Evolutionary conservation across 2,329 filamentous ascomycete species (phyloP).

Genomic region (Dendryphion nanum): DNA sequence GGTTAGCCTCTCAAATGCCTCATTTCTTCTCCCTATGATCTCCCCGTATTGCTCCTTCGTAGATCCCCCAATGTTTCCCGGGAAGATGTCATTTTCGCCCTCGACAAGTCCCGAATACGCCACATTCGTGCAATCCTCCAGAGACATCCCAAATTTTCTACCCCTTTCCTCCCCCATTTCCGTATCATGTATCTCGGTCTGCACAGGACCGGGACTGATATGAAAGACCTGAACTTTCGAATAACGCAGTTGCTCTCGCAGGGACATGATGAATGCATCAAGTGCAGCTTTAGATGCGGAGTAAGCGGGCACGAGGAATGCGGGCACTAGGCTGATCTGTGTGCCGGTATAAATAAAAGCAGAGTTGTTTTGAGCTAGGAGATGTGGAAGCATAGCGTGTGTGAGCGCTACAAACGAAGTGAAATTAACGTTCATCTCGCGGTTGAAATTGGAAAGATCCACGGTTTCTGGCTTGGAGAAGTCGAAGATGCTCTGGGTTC

Average conservation of each 20-base stretch:
- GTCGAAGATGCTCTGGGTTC: constrained; percentile 51
- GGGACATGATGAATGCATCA: constrained; percentile 47
- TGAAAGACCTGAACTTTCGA: constrained; percentile 47
- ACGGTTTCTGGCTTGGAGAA: constrained; percentile 48
- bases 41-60: constrained; percentile 31
- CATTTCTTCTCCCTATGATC: constrained; percentile 31
- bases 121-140: constrained; percentile 46
- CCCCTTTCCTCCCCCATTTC: constrained; percentile 45
- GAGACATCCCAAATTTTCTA: constrained; percentile 49
- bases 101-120: constrained; percentile 44
- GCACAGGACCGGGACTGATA: constrained; percentile 46
- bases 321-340: constrained; percentile 49
- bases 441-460: constrained; percentile 40
- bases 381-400: constrained; percentile 48
- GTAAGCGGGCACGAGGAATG: constrained; percentile 50
- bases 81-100: constrained; percentile 45
- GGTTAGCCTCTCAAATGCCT: constrained; percentile 13
- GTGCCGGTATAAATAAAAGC: constrained; percentile 38
- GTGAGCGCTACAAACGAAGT: constrained; percentile 46
- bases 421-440: constrained; percentile 52
- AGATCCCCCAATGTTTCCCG: constrained; percentile 30
- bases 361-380: constrained; percentile 31
- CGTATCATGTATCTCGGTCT: constrained; percentile 51
- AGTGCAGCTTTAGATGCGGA: constrained; percentile 56
- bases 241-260: constrained; percentile 44